phyloP scores from a whole-genome alignment of 140 eudicot genomes.

The Cichorium intybus region DNA sequence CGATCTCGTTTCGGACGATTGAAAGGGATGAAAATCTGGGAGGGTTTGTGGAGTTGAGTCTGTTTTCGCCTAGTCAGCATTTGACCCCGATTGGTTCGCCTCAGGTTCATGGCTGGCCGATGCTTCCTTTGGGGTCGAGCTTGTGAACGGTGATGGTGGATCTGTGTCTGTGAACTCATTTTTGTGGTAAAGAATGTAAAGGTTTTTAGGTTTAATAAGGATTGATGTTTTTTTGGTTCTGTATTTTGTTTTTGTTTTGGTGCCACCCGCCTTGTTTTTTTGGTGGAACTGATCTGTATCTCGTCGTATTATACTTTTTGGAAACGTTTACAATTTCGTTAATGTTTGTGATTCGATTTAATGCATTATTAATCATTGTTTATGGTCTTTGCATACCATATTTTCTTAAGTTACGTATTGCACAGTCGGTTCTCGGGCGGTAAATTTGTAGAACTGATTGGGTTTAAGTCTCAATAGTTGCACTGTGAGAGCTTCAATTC shows the following conservation, averaged over 20 bases:
- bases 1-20: conserved; percentile 65
- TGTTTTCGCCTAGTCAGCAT: conserved; percentile 55
- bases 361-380: not conserved
- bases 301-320: conserved; percentile 24
- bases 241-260: conserved; percentile 25
- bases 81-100: conserved; percentile 66
- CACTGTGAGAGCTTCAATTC: too few relatives aligned
- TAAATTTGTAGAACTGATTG: too few relatives aligned
- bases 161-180: conserved; percentile 34
- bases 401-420: too few relatives aligned
- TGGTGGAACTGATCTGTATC: conserved; percentile 57
- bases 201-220: conserved; percentile 52
- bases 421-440: too few relatives aligned
- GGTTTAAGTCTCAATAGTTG: too few relatives aligned
- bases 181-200: conserved; percentile 72
- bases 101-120: conserved; percentile 57
- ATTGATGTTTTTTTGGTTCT: conserved; percentile 42
- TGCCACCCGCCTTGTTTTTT: conserved; percentile 37
- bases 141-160: conserved; percentile 22
- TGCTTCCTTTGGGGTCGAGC: conserved; percentile 36
- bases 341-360: conserved; percentile 16
- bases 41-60: conserved; percentile 75
- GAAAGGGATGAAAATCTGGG: conserved; percentile 53
- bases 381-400: not conserved
- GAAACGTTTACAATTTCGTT: conserved; percentile 51